Base-by-base conservation (phyloP, 1,284 basidiomycete genomes). In the Leccinum fuscescens region DNA sequence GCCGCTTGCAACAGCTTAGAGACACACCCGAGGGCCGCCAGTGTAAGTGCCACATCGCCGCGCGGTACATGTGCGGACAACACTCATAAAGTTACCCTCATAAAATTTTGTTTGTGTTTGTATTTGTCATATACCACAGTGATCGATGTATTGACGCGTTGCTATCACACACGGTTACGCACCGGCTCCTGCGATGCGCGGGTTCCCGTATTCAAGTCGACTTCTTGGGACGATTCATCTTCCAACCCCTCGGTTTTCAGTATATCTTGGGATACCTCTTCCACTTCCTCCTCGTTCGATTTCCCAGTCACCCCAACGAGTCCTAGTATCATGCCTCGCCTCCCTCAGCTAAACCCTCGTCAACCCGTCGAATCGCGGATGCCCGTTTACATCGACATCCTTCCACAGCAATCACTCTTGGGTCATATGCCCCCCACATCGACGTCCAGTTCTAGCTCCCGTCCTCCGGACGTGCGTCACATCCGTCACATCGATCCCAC, bases 1-100 rank as follows among this genome's bases (percentile, higher is more conserved):
- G 85, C 67, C 86, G 87, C 55, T 77, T 89, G 37, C 88, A 90
- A 69, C 87, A 89, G 66, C 79, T 89, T 55, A 77, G 86, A 66
- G 86, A 89, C 72, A 86, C 86, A 3, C 80, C 81, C 64, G 83
- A 85, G 52, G 86, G 85, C 48, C 86, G 86, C 69, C 77, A 82
- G 69, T 77, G 87, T 89, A 68, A 73, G 86, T 80, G 49, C 11
- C 59, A 61, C 44, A 51, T 54, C 35, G 1, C 58, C 62, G 58
- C 35, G 59, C 64, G 63, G 64, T 62, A 56, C 56, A 51, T 72
- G 57, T 73, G 69, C 73, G 69, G 69, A 59, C 67, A 52, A 59
- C 54, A 53, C 65, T 75, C 62, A 29, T 51, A 72, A 52, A 52
- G 17, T 52, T 52, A 52, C 14, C 8, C 50, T 72, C 53, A 54